These are phyloP conservation scores for Nicotiana knightiana DNA, from an alignment of 257 asterid species.

Conservation along the genomic window DNA sequence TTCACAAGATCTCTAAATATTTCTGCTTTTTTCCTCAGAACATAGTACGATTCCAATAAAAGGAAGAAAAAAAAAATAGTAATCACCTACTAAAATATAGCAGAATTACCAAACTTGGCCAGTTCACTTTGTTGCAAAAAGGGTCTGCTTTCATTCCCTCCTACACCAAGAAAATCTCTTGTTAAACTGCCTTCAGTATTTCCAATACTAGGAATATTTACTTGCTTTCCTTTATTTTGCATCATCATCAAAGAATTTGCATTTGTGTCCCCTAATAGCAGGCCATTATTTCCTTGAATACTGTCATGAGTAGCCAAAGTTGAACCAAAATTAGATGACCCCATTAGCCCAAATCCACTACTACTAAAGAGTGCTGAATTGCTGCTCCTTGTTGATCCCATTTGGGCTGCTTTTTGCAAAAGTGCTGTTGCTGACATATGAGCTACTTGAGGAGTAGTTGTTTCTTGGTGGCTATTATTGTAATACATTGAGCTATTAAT, in stretches of 20 bases:
- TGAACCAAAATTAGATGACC: slow-evolving; percentile 35
- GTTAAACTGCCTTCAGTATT: slow-evolving; percentile 44
- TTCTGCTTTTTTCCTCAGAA: slow-evolving; percentile 1
- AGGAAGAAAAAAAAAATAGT: not conserved
- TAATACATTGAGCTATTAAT: slow-evolving; percentile 30
- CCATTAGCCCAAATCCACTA: slow-evolving; percentile 48
- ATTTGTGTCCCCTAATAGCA: slow-evolving; percentile 19
- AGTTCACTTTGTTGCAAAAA: slow-evolving; percentile 47
- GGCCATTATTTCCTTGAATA: slow-evolving; percentile 23
- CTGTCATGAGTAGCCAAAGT: not conserved
- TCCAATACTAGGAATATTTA: not conserved
- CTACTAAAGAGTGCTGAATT: slow-evolving; percentile 30
- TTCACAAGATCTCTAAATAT: slow-evolving; percentile 74
- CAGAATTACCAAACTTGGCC: slow-evolving; percentile 30
- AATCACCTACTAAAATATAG: not conserved
- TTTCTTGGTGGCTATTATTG: slow-evolving; percentile 23
- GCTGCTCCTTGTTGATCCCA: slow-evolving; percentile 70
- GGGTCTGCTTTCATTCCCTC: slow-evolving; percentile 33
- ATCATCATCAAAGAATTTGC: slow-evolving; percentile 15
- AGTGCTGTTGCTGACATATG: slow-evolving; percentile 85
- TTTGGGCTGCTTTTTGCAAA: slow-evolving; percentile 76
- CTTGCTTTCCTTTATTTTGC: slow-evolving; percentile 9
- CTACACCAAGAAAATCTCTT: slow-evolving; percentile 77
- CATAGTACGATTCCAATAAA: not conserved
- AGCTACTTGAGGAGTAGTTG: slow-evolving; percentile 15